Evolutionary conservation across 108 stramenopile genomes (phyloP).

Genomic region (Chaetoceros tenuissimus): DNA sequence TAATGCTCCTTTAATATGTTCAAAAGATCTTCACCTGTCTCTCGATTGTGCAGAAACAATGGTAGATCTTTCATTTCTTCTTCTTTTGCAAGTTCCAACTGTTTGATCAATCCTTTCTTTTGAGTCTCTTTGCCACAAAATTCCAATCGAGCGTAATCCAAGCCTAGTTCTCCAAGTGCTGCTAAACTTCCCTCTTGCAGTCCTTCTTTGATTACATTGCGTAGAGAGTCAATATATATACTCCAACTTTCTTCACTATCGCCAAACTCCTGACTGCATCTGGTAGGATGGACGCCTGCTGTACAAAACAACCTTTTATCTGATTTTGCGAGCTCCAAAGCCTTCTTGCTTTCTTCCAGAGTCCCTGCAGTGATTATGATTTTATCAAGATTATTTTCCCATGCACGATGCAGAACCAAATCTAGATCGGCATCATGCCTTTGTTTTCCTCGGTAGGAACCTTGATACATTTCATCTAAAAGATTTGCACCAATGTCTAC

Average conservation of each 20-base stretch:
- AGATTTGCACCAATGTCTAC: constrained; percentile 96
- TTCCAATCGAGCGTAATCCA: constrained; percentile 93
- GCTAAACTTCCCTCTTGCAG: constrained; percentile 52
- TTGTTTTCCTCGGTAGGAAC: constrained; percentile 70
- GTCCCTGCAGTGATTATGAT: constrained; percentile 78
- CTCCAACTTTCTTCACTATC: constrained; percentile 9
- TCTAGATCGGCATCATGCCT: constrained; percentile 85
- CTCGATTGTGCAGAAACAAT: constrained; percentile 92
- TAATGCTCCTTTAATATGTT: constrained; percentile 43
- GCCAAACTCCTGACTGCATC: constrained; percentile 70
- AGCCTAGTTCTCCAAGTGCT: constrained; percentile 91
- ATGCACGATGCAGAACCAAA: constrained; percentile 71
- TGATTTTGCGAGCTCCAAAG: background rate
- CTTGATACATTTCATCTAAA: constrained; percentile 76
- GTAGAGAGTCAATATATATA: constrained; percentile 32
- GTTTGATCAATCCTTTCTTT: constrained; percentile 63
- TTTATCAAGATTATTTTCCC: constrained; percentile 38
- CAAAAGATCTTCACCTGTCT: constrained; percentile 71
- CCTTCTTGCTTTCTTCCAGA: constrained; percentile 50
- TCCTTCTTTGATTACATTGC: constrained; percentile 37
- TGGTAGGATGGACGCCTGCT: constrained; percentile 93
- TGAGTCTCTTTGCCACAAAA: constrained; percentile 83
- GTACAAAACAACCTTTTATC: constrained; percentile 56
- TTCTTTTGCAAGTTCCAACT: constrained; percentile 56
- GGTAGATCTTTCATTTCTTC: constrained; percentile 45